Evolutionary conservation across 768 basidiomycete species (phyloP), one percentile per base, ranked within the genome.

Genomic region (Boletus coccyginus): DNA sequence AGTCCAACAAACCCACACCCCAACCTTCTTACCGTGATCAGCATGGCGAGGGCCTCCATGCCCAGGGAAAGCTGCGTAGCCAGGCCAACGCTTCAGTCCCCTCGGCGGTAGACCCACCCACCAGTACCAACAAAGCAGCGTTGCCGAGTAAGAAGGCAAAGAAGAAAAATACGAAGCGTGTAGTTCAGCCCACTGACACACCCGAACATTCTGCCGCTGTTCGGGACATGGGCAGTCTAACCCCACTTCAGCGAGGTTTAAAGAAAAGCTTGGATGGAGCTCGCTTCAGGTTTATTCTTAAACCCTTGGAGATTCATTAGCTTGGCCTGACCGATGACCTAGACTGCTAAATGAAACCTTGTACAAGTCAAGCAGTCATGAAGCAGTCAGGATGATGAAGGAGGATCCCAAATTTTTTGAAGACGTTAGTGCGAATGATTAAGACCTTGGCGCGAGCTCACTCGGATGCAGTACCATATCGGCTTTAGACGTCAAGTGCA

Each of bases 341-440:
- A 93, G 95, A 65, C 82, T 90, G 77, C 88, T 98, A 53, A 99
- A 99, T 68, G 95, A 98, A 75, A 81, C 79, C 39, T 75, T 99
- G 32, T 99, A 99, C 75, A 96, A 94, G 61, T 88, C 87, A 1
- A 82, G 85, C 52, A 92, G 94, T 64, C 74, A 70, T 36, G 77
- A 88, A 42, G 92, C 93, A 14, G 81, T 81, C 58, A 74, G 82
- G 55, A 84, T 97, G 84, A 92, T 98, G 87, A 83, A 81, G 68
- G 81, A 87, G 32, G 89, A 96, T 68, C 87, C 90, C 9, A 80
- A 78, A 33, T 79, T 90, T 12, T 98, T 91, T 62, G 78, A 87
- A 52, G 95, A 98, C 71, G 95, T 96, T 52, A 59, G 73, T 70
- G 62, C 55, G 21, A 46, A 44, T 42, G 42, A 54, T 36, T 12